Evolutionary conservation across 73 alveolate species (phyloP).

Genomic region (Stentor coeruleus): DNA sequence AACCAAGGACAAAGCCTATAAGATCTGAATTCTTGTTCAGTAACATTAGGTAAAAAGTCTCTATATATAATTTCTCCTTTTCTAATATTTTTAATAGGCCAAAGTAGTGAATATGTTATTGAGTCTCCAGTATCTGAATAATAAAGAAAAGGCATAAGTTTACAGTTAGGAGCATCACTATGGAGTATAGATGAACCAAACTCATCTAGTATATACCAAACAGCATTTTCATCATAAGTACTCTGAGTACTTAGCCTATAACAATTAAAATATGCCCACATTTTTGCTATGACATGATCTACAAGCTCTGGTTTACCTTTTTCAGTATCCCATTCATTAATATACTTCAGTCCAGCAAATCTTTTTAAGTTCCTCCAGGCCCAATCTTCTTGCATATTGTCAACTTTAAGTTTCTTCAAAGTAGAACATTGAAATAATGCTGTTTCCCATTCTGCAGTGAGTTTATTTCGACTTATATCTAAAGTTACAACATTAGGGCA

Average conservation of each 20-base stretch:
- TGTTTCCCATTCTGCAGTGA: constrained; percentile 27
- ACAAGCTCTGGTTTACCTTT: constrained; percentile 42
- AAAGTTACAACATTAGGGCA: constrained; percentile 44
- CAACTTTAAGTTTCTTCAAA: background rate
- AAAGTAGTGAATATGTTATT: constrained; percentile 70
- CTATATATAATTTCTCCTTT: constrained; percentile 65
- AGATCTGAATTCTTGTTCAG: constrained; percentile 84
- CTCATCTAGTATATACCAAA: constrained; percentile 91
- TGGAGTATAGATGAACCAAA: constrained; percentile 82
- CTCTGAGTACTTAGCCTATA: constrained; percentile 73
- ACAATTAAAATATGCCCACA: constrained; percentile 76
- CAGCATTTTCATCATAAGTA: constrained; percentile 81
- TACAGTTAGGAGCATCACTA: constrained; percentile 86
- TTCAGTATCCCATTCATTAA: constrained; percentile 30
- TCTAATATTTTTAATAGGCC: constrained; percentile 72
- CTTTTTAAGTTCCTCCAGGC: background rate
- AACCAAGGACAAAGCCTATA: constrained; percentile 88
- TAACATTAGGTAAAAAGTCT: constrained; percentile 79
- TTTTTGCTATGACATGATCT: constrained; percentile 32
- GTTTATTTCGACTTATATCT: constrained; percentile 29
- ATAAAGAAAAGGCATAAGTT: constrained; percentile 82
- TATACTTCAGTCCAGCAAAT: constrained; percentile 26
- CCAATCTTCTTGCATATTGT: background rate
- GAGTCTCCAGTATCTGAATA: constrained; percentile 61
- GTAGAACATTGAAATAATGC: background rate